These are phyloP conservation scores for Aegilops sharonensis DNA, from an alignment of 176 grass and related monocot genomes.

Conservation along the genomic window DNA sequence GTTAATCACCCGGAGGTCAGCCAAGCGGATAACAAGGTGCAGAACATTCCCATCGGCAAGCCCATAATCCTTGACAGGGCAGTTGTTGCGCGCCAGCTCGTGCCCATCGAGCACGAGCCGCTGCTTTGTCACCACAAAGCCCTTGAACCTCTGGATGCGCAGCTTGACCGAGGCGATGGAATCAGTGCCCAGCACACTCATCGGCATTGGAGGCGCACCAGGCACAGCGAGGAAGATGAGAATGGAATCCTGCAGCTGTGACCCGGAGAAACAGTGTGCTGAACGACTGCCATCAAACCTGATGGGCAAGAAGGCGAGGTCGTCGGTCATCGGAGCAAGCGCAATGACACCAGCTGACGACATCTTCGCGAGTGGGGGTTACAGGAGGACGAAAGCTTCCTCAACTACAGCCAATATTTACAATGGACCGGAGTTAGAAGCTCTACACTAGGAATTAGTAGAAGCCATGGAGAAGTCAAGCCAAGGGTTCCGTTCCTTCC, in stretches of 20 bases:
- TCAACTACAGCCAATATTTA: slow-evolving; percentile 42
- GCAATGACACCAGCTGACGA: slow-evolving; percentile 46
- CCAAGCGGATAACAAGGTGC: slow-evolving; percentile 58
- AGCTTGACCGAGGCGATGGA: slow-evolving; percentile 82
- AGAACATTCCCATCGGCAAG: slow-evolving; percentile 64
- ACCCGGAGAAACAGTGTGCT: slow-evolving; percentile 29
- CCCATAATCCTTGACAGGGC: slow-evolving; percentile 63
- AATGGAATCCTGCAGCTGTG: slow-evolving; percentile 51
- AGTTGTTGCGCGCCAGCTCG: slow-evolving; percentile 56
- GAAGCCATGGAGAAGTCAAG: slow-evolving; percentile 39
- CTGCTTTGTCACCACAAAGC: slow-evolving; percentile 68
- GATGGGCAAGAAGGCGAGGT: slow-evolving; percentile 36
- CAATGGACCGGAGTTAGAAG: slow-evolving; percentile 23
- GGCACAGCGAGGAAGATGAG: slow-evolving; percentile 61
- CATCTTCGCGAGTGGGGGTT: slow-evolving; percentile 27
- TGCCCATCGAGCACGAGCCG: slow-evolving; percentile 68
- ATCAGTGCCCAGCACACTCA: slow-evolving; percentile 56
- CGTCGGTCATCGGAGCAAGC: slow-evolving; percentile 39
- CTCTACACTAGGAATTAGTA: slow-evolving; percentile 25
- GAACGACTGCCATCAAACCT: slow-evolving; percentile 39
- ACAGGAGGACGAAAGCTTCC: slow-evolving; percentile 29
- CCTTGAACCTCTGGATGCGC: slow-evolving; percentile 67
- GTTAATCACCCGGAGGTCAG: slow-evolving; percentile 61
- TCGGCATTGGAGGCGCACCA: slow-evolving; percentile 52
- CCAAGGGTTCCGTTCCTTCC: slow-evolving; percentile 42